Evolutionary conservation across 2,329 filamentous ascomycete genomes (phyloP), one percentile per base, ranked within the genome.

Genomic region (Cyphellophora europaea): DNA sequence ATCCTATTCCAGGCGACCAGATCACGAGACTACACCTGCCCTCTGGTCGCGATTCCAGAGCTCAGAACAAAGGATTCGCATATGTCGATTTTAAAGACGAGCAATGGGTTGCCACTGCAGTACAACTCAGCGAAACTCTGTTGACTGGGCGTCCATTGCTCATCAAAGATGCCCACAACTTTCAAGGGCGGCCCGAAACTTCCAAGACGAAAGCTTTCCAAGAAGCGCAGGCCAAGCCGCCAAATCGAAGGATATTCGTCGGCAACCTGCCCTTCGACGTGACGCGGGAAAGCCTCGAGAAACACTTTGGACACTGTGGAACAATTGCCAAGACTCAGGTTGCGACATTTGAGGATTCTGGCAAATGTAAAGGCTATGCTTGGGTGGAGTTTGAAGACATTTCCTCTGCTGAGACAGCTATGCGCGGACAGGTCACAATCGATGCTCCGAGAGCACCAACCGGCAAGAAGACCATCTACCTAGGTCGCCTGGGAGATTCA

Each of bases 321-420:
- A 70, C 79, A 43, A 76, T 96, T 42, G 75, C 79, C 35, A 83
- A 83, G 64, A 73, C 86, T 45, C 89, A 93, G 62, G 68, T 96
- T 47, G 91, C 91, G 3, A 94, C 88, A 1, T 98, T 98, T 54
- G 85, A 96, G 59, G 93, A 98, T 58, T 81, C 81, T 13, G 91
- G 91, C 28, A 98, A 96, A 65, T 98, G 91, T 67, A 96, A 96
- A 65, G 93, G 91, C 12, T 98, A 82, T 62, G 91, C 81, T 5
- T 98, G 91, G 88, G 77, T 98, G 42, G 84, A 84, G 42, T 98
- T 96, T 60, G 79, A 80, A 54, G 78, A 87, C 33, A 54, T 88
- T 8, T 77, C 83, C 37, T 74, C 81, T 1, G 86, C 86, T 0
- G 74, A 79, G 32, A 72, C 72, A 51, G 84, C 83, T 3, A 86